Percentiles rank a stretch among this genome's conserved stretches.
phyloP scores from a whole-genome alignment of 2,329 filamentous ascomycete species.

The Aspergillus melleus region DNA sequence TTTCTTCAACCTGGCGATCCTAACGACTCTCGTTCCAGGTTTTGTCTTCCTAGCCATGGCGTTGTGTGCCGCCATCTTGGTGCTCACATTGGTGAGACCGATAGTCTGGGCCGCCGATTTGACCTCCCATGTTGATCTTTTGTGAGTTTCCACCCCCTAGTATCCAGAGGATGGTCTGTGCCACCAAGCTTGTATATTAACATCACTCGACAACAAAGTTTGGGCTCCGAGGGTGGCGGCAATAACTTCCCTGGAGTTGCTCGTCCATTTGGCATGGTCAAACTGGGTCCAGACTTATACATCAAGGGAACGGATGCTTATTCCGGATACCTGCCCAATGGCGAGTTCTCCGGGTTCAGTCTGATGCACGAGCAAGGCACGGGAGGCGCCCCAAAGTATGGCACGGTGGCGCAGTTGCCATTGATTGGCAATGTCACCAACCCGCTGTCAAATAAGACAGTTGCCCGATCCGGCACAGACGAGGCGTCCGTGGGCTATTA shows the following conservation, averaged over 20 bases:
- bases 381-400: conserved; percentile 69
- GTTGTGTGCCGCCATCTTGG: conserved; percentile 8
- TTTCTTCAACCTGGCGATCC: not conserved
- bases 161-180: not conserved
- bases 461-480: conserved; percentile 54
- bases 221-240: conserved; percentile 36
- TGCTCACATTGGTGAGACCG: conserved; percentile 17
- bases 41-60: conserved; percentile 11
- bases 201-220: conserved; percentile 20
- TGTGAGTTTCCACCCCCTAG: conserved; percentile 20
- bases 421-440: conserved; percentile 52
- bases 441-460: conserved; percentile 57
- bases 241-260: conserved; percentile 46
- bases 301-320: conserved; percentile 39
- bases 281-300: conserved; percentile 44
- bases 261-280: conserved; percentile 45
- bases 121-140: conserved; percentile 29
- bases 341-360: conserved; percentile 60
- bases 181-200: not conserved
- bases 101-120: conserved; percentile 18
- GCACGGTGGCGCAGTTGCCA: conserved; percentile 63
- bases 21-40: conserved; percentile 4
- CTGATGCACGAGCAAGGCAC: conserved; percentile 68
- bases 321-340: conserved; percentile 43
- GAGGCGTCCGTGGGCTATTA: conserved; percentile 63